Evolutionary conservation across 1,284 basidiomycete species (phyloP).

Genomic region (Sparassis latifolia): DNA sequence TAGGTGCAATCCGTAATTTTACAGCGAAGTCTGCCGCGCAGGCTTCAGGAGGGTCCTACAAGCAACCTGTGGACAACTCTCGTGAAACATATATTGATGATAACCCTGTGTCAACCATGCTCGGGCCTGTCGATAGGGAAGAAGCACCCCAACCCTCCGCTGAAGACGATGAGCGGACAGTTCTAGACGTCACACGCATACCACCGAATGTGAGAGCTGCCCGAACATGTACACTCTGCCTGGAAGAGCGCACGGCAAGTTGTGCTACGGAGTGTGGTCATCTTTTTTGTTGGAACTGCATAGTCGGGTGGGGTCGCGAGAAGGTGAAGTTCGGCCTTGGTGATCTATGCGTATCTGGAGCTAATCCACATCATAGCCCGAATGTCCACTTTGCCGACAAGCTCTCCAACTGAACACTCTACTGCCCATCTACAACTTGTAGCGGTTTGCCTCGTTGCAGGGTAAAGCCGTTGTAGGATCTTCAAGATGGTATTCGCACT

Average conservation of each 20-base stretch:
- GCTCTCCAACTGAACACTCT: conserved; percentile 66
- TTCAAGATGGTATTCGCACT: conserved; percentile 5
- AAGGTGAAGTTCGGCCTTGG: conserved; percentile 45
- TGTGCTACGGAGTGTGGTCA: conserved; percentile 93
- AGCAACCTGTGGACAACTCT: conserved; percentile 25
- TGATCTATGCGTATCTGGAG: background rate
- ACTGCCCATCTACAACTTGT: conserved; percentile 83
- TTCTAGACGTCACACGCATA: conserved; percentile 51
- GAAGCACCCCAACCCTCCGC: conserved; percentile 46
- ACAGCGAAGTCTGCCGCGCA: conserved; percentile 9
- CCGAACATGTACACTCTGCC: conserved; percentile 79
- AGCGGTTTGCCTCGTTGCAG: conserved; percentile 6
- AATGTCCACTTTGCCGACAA: conserved; percentile 87
- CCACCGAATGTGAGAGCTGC: conserved; percentile 47
- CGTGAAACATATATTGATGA: conserved; percentile 60
- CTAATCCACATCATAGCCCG: conserved; percentile 42
- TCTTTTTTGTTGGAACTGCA: conserved; percentile 92
- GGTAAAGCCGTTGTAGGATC: background rate
- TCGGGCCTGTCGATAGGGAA: conserved; percentile 48
- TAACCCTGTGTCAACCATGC: conserved; percentile 51
- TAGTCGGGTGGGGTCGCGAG: conserved; percentile 83
- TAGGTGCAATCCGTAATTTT: conserved; percentile 33
- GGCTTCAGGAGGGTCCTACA: conserved; percentile 13
- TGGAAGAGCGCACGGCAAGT: conserved; percentile 75
- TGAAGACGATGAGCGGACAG: conserved; percentile 63